Evolutionary conservation across 202 grass and related monocot genomes (phyloP).

Genomic region (Bolboschoenoplectus hybrid): DNA sequence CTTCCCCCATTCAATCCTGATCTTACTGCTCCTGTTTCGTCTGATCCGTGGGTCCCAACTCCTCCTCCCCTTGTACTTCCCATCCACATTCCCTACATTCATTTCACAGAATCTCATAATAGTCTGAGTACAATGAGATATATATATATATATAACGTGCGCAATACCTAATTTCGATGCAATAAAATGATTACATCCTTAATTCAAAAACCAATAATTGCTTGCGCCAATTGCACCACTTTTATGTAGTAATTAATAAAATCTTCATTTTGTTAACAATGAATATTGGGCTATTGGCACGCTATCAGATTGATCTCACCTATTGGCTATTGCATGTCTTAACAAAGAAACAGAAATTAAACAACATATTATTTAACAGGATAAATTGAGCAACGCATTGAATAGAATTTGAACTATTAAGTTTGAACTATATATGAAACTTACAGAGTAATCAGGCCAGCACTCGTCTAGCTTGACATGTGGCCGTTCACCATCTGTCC

Average conservation of each 20-base stretch:
- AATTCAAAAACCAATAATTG: conserved; percentile 12
- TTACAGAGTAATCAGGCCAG: conserved; percentile 65
- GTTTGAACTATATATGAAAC: not conserved
- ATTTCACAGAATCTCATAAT: conserved; percentile 22
- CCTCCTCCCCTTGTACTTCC: conserved; percentile 38
- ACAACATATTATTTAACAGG: not conserved
- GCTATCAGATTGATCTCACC: not conserved
- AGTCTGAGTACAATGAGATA: not conserved
- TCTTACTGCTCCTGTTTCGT: conserved; percentile 18
- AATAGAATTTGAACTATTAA: not conserved
- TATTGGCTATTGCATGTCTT: not conserved
- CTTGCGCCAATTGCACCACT: conserved; percentile 12
- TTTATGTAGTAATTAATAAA: not conserved
- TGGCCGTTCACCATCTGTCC: conserved; percentile 76
- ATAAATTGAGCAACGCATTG: not conserved
- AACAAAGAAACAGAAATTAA: not conserved
- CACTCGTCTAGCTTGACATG: conserved; percentile 48
- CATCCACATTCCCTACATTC: conserved; percentile 56
- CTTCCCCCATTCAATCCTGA: conserved; percentile 43
- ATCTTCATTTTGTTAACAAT: conserved; percentile 1
- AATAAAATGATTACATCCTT: conserved; percentile 12
- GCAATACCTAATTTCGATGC: not conserved
- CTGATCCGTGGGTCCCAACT: not conserved
- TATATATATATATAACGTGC: not conserved
- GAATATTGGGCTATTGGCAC: not conserved